Percentiles rank a stretch among this genome's conserved stretches.
These are phyloP conservation scores for Yamadazyma oceani DNA, from an alignment of 1,139 yeast species.

Conservation along the genomic window DNA sequence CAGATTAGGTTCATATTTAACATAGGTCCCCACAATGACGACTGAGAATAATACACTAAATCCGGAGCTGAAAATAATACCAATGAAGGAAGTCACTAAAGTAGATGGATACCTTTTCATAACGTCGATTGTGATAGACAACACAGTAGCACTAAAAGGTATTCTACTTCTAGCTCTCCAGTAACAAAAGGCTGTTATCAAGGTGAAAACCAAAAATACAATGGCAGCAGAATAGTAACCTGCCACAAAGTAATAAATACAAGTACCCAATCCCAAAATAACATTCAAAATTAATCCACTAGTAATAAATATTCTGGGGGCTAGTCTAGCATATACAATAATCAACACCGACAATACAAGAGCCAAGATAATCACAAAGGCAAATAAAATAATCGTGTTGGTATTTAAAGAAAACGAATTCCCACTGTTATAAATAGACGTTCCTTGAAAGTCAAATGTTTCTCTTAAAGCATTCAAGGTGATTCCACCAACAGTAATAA, in stretches of 20 bases:
- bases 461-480: slow-evolving; percentile 62
- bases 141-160: slow-evolving; percentile 70
- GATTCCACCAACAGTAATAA: slow-evolving; percentile 68
- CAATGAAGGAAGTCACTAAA: slow-evolving; percentile 60
- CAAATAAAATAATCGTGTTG: slow-evolving; percentile 69
- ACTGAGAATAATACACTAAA: slow-evolving; percentile 66
- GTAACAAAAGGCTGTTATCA: slow-evolving; percentile 67
- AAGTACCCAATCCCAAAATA: slow-evolving; percentile 69
- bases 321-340: slow-evolving; percentile 58
- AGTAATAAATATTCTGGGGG: slow-evolving; percentile 68
- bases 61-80: slow-evolving; percentile 63
- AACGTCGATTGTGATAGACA: slow-evolving; percentile 73
- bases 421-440: slow-evolving; percentile 58
- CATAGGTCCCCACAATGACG: slow-evolving; percentile 73
- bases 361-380: slow-evolving; percentile 63
- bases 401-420: slow-evolving; percentile 66
- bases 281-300: slow-evolving; percentile 69
- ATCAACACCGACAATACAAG: slow-evolving; percentile 59
- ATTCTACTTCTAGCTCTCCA: slow-evolving; percentile 73
- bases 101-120: slow-evolving; percentile 72
- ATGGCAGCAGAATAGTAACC: slow-evolving; percentile 77
- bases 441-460: slow-evolving; percentile 58
- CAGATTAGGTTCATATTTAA: slow-evolving; percentile 56
- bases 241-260: slow-evolving; percentile 65
- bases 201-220: slow-evolving; percentile 65